Base-by-base conservation (phyloP, 306 rosid genomes). In the Acmispon strigosus region DNA sequence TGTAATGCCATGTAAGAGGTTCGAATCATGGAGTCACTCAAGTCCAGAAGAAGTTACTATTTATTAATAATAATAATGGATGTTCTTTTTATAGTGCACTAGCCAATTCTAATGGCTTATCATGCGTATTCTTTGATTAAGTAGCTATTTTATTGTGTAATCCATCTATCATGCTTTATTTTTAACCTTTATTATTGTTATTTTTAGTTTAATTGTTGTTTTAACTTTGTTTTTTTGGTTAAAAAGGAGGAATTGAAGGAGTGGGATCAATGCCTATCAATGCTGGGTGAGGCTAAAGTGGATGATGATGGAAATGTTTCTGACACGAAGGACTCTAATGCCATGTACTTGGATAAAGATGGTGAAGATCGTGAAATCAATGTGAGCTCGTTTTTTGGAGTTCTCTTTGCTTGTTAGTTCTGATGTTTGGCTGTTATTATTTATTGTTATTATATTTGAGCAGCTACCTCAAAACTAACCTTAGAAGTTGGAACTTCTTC, bases 351-450 rank as follows among this genome's bases (percentile, higher is more conserved):
- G 77, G 98, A 93, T 79, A 87, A 90, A 80, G 95, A 89, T 43
- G 76, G 89, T 0, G 92, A 93, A 81, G 97, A 93, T 83, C 97
- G 88, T 58, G 98, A 93, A 80, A 93, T 93, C 72, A 88, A 93
- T 80, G 97, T 87, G 55, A 82, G 70, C 19, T 56, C 45, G 14
- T 65, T 64, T 45, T 78, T 2, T 16, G 34, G 4, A 3, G 22
- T 27, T 14, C 1, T 11, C 13, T 68, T 59, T 5, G 16, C 2
- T 55, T 73, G 41, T 71, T n/a, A 55, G 39, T 14, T 17, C 4
- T 16, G 37, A 44, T 56, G 52, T 19, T 56, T 15, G 51, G 9
- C 15, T 27, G 8, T n/a, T 6, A 10, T 56, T 29, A 3, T 17
- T 44, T 27, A 43, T 44, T 45, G 7, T 18, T 39, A 7, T 63